A percentile compares a stretch with the other conserved stretches of the same genome.
These are phyloP conservation scores for Neofusicoccum umdonicola DNA, from an alignment of 2,329 filamentous ascomycete species.

Conservation along the genomic window DNA sequence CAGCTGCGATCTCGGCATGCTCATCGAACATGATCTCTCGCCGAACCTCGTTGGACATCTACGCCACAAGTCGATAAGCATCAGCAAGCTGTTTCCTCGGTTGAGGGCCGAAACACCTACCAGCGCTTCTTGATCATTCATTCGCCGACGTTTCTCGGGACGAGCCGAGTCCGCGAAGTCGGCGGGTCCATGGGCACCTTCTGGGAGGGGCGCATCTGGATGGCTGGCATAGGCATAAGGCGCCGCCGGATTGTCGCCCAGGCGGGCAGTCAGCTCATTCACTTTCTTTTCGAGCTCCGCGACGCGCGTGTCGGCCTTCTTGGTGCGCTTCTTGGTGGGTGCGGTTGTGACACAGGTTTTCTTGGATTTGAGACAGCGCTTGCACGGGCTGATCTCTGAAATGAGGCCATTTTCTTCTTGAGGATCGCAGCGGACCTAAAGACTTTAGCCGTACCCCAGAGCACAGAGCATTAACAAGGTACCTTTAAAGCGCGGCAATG, in stretches of 20 bases:
- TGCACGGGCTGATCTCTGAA: slow-evolving; percentile 51
- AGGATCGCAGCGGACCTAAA: slow-evolving; percentile 71
- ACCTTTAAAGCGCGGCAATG: slow-evolving; percentile 19
- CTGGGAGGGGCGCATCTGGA: neutral
- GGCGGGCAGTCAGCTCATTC: slow-evolving; percentile 76
- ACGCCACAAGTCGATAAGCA: neutral
- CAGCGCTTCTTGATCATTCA: neutral
- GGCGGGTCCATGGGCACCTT: neutral
- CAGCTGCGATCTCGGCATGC: slow-evolving; percentile 5
- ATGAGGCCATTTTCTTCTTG: slow-evolving; percentile 60
- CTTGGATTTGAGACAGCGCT: slow-evolving; percentile 71
- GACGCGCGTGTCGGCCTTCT: slow-evolving; percentile 86
- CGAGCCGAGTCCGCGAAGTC: slow-evolving; percentile 4
- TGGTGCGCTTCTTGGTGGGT: slow-evolving; percentile 75
- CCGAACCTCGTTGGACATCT: slow-evolving; percentile 25
- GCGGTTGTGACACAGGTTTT: slow-evolving; percentile 53
- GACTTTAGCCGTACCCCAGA: neutral
- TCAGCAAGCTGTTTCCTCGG: neutral
- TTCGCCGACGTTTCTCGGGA: slow-evolving; percentile 15
- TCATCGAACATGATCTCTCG: slow-evolving; percentile 21
- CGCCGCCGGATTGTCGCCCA: slow-evolving; percentile 50
- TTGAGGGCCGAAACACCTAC: neutral
- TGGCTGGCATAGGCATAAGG: neutral
- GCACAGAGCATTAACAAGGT: neutral
- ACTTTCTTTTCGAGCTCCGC: slow-evolving; percentile 92